Base-by-base conservation (phyloP, 164 flowering plant genomes). In the Vitis rotundifolia region DNA sequence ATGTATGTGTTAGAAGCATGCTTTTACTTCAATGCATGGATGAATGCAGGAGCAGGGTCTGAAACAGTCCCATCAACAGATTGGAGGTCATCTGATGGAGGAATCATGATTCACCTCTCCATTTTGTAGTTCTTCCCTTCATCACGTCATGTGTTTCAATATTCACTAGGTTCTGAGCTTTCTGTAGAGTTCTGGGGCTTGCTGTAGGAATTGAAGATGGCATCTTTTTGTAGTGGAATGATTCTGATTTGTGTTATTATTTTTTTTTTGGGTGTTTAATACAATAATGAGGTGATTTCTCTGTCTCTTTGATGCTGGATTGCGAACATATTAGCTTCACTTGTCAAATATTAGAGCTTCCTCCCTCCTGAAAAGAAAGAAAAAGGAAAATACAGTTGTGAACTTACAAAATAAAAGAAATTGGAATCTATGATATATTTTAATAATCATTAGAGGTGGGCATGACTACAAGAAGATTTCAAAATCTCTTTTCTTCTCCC, bases 31-130 rank as follows among this genome's bases (percentile, higher is more conserved):
- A 49, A 64, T 68, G 15, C 13, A 13, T 19, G 29, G 12, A 52
- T 68, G 54, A 55, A 67, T 77, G 71, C 71, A 75, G 84, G 80
- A 57, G 37, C 66, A 37, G 83, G 78, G 58, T 75, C 85, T 1
- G 76, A 71, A 71, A 69, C 81, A 66, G 77, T 74, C 1, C 77
- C 75, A 68, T 61, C 76, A 16, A 48, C 76, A 15, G 37, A 48
- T 11, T 73, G 71, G 5, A 58, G 49, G n/a, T 14, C 76, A 69
- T 76, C 81, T 3, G 79, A 50, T 67, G 85, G 68, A 71, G 60
- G 64, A 59, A 19, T 11, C 19, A 49, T n/a, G 18, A 69, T 59
- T 63, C 73, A 26, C 68, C 78, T 2, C 18, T 79, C 22, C 61
- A 52, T 61, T 63, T 77, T 9, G 48, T 64, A 14, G 49, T 75